These are phyloP conservation scores for Lolium perenne DNA, from an alignment of 176 grass and related monocot species.

Conservation along the genomic window DNA sequence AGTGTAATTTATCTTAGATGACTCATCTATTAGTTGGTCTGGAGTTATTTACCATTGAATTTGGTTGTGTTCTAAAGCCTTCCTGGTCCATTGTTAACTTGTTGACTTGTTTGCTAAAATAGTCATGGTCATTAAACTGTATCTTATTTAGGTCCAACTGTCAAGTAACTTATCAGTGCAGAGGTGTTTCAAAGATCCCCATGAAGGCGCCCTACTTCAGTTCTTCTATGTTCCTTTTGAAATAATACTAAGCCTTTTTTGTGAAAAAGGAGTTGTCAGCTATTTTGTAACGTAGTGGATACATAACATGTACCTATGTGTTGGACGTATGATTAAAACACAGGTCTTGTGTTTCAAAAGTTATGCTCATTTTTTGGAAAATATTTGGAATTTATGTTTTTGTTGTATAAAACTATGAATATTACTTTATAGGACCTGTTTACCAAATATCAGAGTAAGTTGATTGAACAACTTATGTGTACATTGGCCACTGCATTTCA, in stretches of 20 bases:
- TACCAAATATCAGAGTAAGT: neutral
- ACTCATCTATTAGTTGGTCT: neutral
- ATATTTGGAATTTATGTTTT: no score
- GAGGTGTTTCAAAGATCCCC: neutral
- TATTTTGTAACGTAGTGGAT: constrained; percentile 18
- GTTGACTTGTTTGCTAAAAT: constrained; percentile 2
- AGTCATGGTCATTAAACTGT: constrained; percentile 23
- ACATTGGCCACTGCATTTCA: constrained; percentile 12
- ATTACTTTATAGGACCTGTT: neutral
- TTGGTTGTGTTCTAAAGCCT: constrained; percentile 25
- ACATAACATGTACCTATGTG: constrained; percentile 12
- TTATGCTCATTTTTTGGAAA: neutral
- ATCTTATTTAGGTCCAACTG: constrained; percentile 33
- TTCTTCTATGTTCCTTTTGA: constrained; percentile 1
- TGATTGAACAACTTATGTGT: neutral
- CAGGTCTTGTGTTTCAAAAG: constrained; percentile 29
- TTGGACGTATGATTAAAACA: neutral
- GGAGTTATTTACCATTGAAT: neutral
- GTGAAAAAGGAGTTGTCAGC: neutral
- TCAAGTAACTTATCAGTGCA: neutral
- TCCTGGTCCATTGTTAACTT: neutral
- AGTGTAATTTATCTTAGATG: neutral
- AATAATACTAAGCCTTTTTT: constrained; percentile 16
- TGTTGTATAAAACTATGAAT: constrained; percentile 7
- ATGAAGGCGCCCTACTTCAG: constrained; percentile 11